Evolutionary conservation across 805 yeast genomes (phyloP), one percentile per base, ranked within the genome.

Genomic region (Metschnikowia aberdeeniae): DNA sequence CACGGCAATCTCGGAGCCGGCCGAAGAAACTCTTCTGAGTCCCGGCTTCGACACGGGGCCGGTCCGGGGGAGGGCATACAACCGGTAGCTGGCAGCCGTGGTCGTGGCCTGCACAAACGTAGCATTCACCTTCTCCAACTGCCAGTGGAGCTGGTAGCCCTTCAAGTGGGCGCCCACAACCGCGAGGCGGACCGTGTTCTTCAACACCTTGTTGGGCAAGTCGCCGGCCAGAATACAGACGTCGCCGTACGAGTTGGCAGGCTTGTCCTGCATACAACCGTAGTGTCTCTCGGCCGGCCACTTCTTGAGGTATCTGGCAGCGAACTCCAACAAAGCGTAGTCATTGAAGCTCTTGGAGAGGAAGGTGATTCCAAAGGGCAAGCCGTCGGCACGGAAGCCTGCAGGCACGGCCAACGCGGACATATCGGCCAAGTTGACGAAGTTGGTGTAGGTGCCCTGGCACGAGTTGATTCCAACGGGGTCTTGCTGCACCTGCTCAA

Each of bases 401-500:
- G 84, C 86, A 22, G 99, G 98, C 44, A 92, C 75, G 0, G 98
- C 89, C 56, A 92, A 72, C 1, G 96, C 98, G 31, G 95, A 84
- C 72, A 90, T 67, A 60, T 92, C 98, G 3, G 97, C 96, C 62
- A 92, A 76, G 64, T 93, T 92, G 57, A 88, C 97, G 63, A 93
- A 93, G 68, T 92, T 92, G 27, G 98, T 92, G 84, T 96, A 92
- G n/a, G 97, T 89, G 28, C 99, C 99, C 70, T 93, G 99, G 59
- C 75, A 75, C 5, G 97, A 87, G 72, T 92, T 92, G 57, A 89
- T 80, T 37, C 72, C 64, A 27, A 93, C 73, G 4, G 98, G 98
- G 61, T 90, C 96, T 6, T 73, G 67, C 49, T 72, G 79, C 22
- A 92, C 80, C 47, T 85, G 81, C 37, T 73, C 81, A 41, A 90